phyloP scores from a whole-genome alignment of 2,329 filamentous ascomycete species.

The Fusarium fracticaudum region DNA sequence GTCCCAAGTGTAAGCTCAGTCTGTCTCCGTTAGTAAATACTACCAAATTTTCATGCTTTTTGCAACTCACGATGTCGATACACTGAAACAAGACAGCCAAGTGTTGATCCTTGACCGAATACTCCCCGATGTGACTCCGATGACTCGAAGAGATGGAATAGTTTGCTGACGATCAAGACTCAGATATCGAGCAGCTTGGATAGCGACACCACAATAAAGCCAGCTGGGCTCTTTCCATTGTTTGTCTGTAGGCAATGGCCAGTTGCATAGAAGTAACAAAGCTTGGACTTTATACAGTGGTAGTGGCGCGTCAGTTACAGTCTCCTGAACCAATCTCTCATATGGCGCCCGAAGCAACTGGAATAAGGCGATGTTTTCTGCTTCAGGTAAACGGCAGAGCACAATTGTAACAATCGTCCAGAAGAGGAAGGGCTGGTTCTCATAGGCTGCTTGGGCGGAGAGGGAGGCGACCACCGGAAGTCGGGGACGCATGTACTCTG shows the following conservation, averaged over 20 bases:
- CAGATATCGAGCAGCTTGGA: slow-evolving; percentile 30
- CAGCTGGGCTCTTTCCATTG: slow-evolving; percentile 26
- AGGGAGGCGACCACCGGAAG: slow-evolving; percentile 23
- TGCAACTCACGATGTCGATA: slow-evolving; percentile 20
- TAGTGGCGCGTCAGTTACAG: slow-evolving; percentile 9
- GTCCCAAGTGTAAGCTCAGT: slow-evolving; percentile 22
- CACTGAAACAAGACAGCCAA: slow-evolving; percentile 26
- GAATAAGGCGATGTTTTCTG: neutral
- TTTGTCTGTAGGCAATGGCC: slow-evolving; percentile 20
- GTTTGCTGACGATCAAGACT: slow-evolving; percentile 31
- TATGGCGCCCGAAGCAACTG: slow-evolving; percentile 4
- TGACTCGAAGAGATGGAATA: slow-evolving; percentile 3
- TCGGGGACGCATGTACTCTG: slow-evolving; percentile 24
- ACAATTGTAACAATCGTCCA: slow-evolving; percentile 32
- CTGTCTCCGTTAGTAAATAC: neutral
- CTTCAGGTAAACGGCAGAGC: neutral
- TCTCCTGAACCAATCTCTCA: slow-evolving; percentile 12
- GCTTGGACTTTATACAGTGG: slow-evolving; percentile 33
- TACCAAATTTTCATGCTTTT: rapidly evolving
- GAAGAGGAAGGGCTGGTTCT: slow-evolving; percentile 23
- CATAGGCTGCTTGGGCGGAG: neutral
- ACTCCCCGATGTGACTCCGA: slow-evolving; percentile 16
- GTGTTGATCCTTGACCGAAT: slow-evolving; percentile 27
- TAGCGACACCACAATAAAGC: slow-evolving; percentile 30
- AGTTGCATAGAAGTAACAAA: slow-evolving; percentile 17